A percentile compares a stretch with the other conserved stretches of the same genome.
These are phyloP conservation scores for Toxoplasma gondii DNA, from an alignment of 169 alveolate genomes.

Conservation along the genomic window DNA sequence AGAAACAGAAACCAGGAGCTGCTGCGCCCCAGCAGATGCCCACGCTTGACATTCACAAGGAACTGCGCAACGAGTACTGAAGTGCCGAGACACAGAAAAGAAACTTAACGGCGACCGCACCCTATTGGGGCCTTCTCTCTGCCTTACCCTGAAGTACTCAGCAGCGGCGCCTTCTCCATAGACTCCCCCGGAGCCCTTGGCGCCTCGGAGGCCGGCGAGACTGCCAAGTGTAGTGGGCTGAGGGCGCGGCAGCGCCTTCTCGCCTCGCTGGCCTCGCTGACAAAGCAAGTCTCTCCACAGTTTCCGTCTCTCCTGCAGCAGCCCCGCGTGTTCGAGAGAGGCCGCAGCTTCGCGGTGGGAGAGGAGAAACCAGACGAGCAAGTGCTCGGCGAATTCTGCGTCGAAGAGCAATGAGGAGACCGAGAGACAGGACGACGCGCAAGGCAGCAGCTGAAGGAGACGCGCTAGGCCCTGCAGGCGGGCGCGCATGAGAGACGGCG, in stretches of 20 bases:
- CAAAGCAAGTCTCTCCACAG: not conserved
- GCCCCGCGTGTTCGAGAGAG: constrained; percentile 16
- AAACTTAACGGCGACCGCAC: no score
- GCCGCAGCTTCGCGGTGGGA: constrained; percentile 3
- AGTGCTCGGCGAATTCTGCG: not conserved
- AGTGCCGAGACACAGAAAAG: no score
- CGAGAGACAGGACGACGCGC: not conserved
- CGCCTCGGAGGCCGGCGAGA: not conserved
- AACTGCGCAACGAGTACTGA: no score
- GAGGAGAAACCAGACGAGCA: not conserved
- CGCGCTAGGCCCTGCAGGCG: constrained; percentile 13
- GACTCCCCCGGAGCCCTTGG: not conserved
- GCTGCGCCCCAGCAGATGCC: no score
- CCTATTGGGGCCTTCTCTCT: no score
- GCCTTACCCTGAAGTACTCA: constrained; percentile 35
- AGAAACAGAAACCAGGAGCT: no score
- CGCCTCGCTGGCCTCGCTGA: not conserved
- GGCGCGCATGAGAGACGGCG: not conserved
- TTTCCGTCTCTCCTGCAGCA: not conserved
- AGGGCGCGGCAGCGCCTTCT: not conserved
- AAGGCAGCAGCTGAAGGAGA: not conserved
- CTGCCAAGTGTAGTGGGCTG: not conserved
- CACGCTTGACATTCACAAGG: no score
- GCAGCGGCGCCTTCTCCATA: constrained; percentile 28
- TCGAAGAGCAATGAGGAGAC: not conserved